Percentiles rank a stretch among this genome's conserved stretches.
phyloP scores from a whole-genome alignment of 306 rosid species.

The Gastrolobium bilobum region DNA sequence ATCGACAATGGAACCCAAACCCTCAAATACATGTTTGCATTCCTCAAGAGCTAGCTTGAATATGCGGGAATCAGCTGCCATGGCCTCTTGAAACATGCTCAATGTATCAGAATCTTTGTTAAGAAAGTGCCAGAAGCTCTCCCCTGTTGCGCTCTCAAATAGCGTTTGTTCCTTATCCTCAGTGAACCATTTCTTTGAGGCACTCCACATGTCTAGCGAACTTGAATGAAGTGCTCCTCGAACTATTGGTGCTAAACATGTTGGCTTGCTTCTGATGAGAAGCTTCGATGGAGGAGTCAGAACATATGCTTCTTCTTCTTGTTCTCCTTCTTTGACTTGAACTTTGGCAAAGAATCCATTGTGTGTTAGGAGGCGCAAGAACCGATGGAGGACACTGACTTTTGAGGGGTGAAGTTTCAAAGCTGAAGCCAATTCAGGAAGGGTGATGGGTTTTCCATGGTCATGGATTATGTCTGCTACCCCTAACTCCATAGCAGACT shows the following conservation, averaged over 20 bases:
- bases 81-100: slow-evolving; percentile 49
- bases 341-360: slow-evolving; percentile 48
- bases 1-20: slow-evolving; percentile 52
- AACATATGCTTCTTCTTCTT: slow-evolving; percentile 49
- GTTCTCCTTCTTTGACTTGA: slow-evolving; percentile 34
- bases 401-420: slow-evolving; percentile 55
- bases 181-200: slow-evolving; percentile 49
- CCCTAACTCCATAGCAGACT: slow-evolving; percentile 58
- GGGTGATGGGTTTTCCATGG: slow-evolving; percentile 62
- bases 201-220: slow-evolving; percentile 39
- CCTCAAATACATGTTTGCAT: slow-evolving; percentile 58
- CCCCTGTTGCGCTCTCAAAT: slow-evolving; percentile 52
- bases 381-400: slow-evolving; percentile 30
- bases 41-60: slow-evolving; percentile 55
- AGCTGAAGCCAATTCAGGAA: slow-evolving; percentile 49
- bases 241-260: slow-evolving; percentile 31
- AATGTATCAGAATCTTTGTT: slow-evolving; percentile 24
- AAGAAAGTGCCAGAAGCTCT: slow-evolving; percentile 51
- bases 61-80: slow-evolving; percentile 60
- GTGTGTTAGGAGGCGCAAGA: slow-evolving; percentile 59
- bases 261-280: slow-evolving; percentile 45
- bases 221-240: slow-evolving; percentile 23
- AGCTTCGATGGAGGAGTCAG: slow-evolving; percentile 63
- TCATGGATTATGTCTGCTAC: slow-evolving; percentile 57
- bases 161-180: slow-evolving; percentile 35